A percentile compares a stretch with the other conserved stretches of the same genome.
Conservation (phyloP, 495 filamentous ascomycete species). For the Aspergillus cristatus region DNA sequence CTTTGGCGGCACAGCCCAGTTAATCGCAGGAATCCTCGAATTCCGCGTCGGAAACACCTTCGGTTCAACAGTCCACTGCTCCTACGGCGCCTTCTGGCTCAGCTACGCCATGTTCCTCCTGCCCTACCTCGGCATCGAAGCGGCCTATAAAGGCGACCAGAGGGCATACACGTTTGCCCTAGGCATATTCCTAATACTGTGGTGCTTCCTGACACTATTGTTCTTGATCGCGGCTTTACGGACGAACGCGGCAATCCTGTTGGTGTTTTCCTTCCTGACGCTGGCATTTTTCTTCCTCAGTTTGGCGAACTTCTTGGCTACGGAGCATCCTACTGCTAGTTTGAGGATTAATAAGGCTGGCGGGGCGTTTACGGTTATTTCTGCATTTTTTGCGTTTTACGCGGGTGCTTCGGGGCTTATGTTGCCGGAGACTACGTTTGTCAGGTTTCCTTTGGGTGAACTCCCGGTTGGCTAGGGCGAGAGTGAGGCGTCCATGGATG, state of each 20-base stretch:
- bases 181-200: conserved; percentile 10
- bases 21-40: conserved; percentile 7
- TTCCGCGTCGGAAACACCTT: conserved; percentile 13
- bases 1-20: conserved; percentile 9
- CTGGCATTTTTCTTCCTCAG: conserved; percentile 5
- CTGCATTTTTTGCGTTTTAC: no score
- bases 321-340: neutral
- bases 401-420: no score
- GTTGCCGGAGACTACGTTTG: no score
- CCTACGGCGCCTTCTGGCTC: conserved; percentile 11
- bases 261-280: conserved; percentile 5
- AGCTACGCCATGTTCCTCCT: conserved; percentile 10
- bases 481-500: no score
- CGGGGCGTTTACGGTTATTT: no score
- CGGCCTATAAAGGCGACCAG: conserved; percentile 5
- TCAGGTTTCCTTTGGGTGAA: no score
- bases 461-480: no score
- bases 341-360: no score
- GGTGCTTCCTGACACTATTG: conserved; percentile 10
- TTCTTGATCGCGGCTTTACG: conserved; percentile 4
- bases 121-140: conserved; percentile 6
- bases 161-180: conserved; percentile 7
- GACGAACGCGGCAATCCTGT: conserved; percentile 1
- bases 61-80: conserved; percentile 7
- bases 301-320: conserved; percentile 3